Percentiles rank a stretch among this genome's conserved stretches.
phyloP scores from a whole-genome alignment of 2,329 filamentous ascomycete genomes.

The Colletotrichum endophyticum region DNA sequence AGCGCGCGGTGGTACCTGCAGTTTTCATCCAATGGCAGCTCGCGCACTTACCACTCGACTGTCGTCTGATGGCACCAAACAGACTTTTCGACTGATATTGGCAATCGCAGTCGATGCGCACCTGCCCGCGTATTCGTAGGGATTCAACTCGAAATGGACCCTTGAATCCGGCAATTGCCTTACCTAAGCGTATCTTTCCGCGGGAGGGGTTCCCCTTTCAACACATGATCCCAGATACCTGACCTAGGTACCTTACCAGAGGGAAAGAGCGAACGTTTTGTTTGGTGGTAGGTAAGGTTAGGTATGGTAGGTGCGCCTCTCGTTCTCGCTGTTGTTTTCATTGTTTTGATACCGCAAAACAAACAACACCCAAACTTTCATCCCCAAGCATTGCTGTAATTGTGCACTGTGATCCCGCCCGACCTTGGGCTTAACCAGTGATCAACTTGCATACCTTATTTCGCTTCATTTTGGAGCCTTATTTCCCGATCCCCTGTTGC shows the following conservation, averaged over 20 bases:
- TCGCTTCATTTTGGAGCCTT: background rate
- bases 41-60: background rate
- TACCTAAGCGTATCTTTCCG: background rate
- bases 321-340: background rate
- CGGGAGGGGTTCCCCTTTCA: background rate
- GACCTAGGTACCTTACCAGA: background rate
- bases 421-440: background rate
- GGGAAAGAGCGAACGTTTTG: background rate
- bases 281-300: background rate
- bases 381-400: background rate
- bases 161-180: background rate
- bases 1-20: background rate
- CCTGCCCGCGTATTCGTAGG: background rate
- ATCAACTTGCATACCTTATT: background rate
- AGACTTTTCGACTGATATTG: background rate
- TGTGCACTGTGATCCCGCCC: background rate
- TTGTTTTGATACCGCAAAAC: background rate
- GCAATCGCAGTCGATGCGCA: background rate
- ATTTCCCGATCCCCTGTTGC: background rate
- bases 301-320: constrained; percentile 2
- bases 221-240: background rate
- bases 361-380: background rate
- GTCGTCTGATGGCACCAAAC: background rate
- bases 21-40: background rate
- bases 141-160: background rate